Percentiles rank a stretch among this genome's conserved stretches.
Conservation (phyloP, 2,329 filamentous ascomycete genomes). For the Thermoascus crustaceus region DNA sequence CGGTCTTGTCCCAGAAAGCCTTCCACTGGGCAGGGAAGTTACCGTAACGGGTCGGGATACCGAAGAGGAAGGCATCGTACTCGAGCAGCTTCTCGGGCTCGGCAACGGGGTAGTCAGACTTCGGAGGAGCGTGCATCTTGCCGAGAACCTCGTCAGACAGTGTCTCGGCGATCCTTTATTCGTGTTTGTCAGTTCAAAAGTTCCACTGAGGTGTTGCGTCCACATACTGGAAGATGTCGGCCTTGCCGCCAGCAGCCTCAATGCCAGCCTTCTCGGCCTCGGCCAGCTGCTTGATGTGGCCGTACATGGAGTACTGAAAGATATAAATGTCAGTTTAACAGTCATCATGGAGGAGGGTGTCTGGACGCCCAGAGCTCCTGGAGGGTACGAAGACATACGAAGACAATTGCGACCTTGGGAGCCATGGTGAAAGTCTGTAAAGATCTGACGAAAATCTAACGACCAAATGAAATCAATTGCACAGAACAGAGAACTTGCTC, state of each 20-base stretch:
- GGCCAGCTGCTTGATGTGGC: constrained; percentile 76
- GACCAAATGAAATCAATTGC: constrained; percentile 3
- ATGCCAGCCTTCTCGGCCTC: constrained; percentile 88
- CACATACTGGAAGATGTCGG: constrained; percentile 70
- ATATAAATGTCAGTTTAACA: neutral
- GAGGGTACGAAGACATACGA: constrained; percentile 48
- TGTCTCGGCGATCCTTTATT: constrained; percentile 68
- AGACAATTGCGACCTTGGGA: constrained; percentile 86
- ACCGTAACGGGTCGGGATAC: constrained; percentile 91
- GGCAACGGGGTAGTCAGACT: constrained; percentile 59
- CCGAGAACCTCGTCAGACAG: constrained; percentile 70
- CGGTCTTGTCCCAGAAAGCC: constrained; percentile 74
- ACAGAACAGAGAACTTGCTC: neutral
- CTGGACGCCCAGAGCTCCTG: constrained; percentile 15
- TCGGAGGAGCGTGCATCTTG: constrained; percentile 86
- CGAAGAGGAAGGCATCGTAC: constrained; percentile 87
- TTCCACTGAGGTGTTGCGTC: neutral
- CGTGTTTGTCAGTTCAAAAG: constrained; percentile 7
- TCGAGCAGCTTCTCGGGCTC: constrained; percentile 54
- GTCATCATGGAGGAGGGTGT: neutral
- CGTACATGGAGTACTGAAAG: constrained; percentile 80
- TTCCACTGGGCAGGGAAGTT: constrained; percentile 98
- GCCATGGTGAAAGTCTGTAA: constrained; percentile 54
- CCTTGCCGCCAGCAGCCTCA: constrained; percentile 73
- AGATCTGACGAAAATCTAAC: neutral